phyloP scores from a whole-genome alignment of 1,139 yeast genomes.

The Candida pseudoviswanathii region DNA sequence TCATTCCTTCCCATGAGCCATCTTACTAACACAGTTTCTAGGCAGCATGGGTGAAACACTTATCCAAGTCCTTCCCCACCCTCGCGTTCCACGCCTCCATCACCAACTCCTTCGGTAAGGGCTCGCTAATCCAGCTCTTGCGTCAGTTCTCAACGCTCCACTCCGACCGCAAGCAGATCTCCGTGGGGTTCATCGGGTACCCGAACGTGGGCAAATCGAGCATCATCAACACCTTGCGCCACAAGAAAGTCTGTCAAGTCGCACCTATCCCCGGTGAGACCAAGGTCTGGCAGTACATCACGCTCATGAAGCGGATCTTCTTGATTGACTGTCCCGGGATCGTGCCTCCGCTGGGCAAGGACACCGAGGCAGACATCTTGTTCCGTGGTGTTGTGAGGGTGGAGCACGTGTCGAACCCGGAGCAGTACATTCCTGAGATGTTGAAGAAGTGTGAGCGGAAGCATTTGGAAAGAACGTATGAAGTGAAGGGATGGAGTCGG shows the following conservation, averaged over 20 bases:
- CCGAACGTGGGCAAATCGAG: conserved; percentile 98
- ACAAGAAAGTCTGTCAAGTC: conserved; percentile 93
- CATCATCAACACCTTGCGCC: conserved; percentile 88
- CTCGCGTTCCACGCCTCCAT: conserved; percentile 98
- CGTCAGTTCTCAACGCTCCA: conserved; percentile 93
- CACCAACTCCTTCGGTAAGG: conserved; percentile 96
- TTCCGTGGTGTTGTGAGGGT: conserved; percentile 98
- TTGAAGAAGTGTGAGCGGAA: conserved; percentile 82
- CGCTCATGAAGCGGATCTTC: conserved; percentile 93
- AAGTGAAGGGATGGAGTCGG: conserved; percentile 83
- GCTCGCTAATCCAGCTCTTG: conserved; percentile 87
- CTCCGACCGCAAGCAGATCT: conserved; percentile 90
- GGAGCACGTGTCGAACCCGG: conserved; percentile 93
- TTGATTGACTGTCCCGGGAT: conserved; percentile 98
- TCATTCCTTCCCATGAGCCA: neutral
- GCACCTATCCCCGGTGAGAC: conserved; percentile 99
- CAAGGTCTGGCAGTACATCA: conserved; percentile 98
- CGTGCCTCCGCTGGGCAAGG: conserved; percentile 92
- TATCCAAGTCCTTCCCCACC: conserved; percentile 91
- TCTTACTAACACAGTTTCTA: conserved; percentile 51
- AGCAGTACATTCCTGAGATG: conserved; percentile 90
- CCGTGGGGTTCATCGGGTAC: conserved; percentile 96
- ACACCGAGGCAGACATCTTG: conserved; percentile 88
- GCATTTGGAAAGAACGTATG: conserved; percentile 95
- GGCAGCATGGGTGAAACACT: conserved; percentile 99